These are phyloP conservation scores for Dipodascopsis uninucleata DNA, from an alignment of 805 yeast species.

Conservation along the genomic window DNA sequence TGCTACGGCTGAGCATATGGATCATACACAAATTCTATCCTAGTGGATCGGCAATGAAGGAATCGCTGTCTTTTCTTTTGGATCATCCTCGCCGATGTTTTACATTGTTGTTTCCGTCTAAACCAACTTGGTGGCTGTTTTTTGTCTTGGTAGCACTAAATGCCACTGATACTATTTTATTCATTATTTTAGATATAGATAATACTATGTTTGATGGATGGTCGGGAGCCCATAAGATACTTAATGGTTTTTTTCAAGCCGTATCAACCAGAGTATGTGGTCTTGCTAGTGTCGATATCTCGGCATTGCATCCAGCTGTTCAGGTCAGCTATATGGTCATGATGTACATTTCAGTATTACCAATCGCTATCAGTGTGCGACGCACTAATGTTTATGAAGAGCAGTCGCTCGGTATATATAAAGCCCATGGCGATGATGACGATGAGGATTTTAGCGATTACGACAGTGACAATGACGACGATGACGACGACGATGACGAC, in stretches of 20 bases:
- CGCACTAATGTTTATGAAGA: constrained; percentile 98
- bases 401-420: constrained; percentile 90
- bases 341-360: constrained; percentile 98
- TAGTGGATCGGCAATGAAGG: constrained; percentile 47
- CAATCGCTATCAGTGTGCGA: constrained; percentile 92
- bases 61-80: constrained; percentile 76
- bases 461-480: constrained; percentile 11
- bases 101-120: constrained; percentile 83
- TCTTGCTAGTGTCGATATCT: constrained; percentile 65
- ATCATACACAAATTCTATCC: constrained; percentile 61
- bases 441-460: constrained; percentile 28
- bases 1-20: constrained; percentile 82
- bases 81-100: constrained; percentile 98
- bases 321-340: constrained; percentile 90
- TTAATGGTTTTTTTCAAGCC: constrained; percentile 87
- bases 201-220: constrained; percentile 50
- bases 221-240: constrained; percentile 62
- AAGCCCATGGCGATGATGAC: constrained; percentile 11
- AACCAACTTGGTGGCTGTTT: constrained; percentile 93
- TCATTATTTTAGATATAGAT: constrained; percentile 70
- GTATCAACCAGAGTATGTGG: constrained; percentile 95
- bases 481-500: constrained; percentile 24
- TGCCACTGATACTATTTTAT: constrained; percentile 72
- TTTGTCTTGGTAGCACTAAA: constrained; percentile 69
- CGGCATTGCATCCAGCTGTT: constrained; percentile 78